Percentiles rank a stretch among this genome's conserved stretches.
These are phyloP conservation scores for Solanum sparsipilum DNA, from an alignment of 257 asterid species.

Conservation along the genomic window DNA sequence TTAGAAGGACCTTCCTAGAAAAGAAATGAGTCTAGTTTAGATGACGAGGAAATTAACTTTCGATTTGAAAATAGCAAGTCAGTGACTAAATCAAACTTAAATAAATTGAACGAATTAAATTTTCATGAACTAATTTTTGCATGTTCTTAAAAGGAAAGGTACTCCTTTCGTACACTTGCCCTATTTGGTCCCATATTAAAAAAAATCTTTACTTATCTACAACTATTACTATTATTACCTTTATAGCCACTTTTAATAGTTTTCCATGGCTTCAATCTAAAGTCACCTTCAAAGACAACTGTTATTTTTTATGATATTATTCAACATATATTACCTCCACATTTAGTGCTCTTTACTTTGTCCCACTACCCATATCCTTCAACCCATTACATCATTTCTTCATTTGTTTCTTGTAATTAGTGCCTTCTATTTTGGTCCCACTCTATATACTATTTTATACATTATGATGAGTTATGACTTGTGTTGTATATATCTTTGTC, in stretches of 20 bases:
- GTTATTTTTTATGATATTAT: not conserved
- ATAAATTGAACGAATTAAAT: not conserved
- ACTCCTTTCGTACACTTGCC: not conserved
- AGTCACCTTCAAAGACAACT: not conserved
- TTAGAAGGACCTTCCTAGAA: no score
- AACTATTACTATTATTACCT: not conserved
- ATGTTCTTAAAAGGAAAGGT: not conserved
- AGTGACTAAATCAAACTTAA: not conserved
- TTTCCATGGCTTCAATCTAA: not conserved
- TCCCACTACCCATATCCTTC: not conserved
- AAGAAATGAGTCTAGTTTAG: not conserved
- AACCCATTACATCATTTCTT: not conserved
- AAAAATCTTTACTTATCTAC: not conserved
- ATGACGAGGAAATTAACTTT: no score
- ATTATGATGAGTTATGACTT: no score
- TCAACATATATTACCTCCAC: not conserved
- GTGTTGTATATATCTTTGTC: not conserved
- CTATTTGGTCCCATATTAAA: not conserved
- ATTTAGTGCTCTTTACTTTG: not conserved
- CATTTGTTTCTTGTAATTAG: not conserved
- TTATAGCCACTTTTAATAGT: not conserved
- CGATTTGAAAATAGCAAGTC: no score
- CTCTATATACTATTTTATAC: not conserved
- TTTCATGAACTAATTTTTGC: not conserved
- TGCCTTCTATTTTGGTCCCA: not conserved